Evolutionary conservation across 805 yeast genomes (phyloP).

Genomic region (Kuraishia capsulata): DNA sequence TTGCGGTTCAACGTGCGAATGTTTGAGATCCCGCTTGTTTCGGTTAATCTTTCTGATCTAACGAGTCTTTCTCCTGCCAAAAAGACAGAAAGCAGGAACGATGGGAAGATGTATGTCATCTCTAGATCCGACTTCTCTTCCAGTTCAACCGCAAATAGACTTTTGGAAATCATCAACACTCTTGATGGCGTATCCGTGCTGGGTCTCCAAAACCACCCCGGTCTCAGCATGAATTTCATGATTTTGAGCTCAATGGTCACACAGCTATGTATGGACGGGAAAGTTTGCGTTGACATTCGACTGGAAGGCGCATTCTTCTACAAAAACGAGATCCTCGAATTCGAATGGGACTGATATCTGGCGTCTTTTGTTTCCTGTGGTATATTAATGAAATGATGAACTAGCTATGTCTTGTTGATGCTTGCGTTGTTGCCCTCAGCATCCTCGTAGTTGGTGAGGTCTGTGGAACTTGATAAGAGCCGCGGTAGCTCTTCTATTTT

Average conservation of each 20-base stretch:
- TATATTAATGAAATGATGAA: too few species aligned
- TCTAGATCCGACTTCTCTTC: constrained; percentile 15
- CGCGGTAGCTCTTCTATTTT: constrained; percentile 69
- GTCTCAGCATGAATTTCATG: constrained; percentile 18
- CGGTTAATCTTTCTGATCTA: constrained; percentile 8
- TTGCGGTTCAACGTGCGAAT: constrained; percentile 24
- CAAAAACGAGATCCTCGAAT: constrained; percentile 15
- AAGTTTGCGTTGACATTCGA: constrained; percentile 17
- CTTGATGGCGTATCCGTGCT: constrained; percentile 17
- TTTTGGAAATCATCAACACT: constrained; percentile 9
- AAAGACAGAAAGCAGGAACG: neutral
- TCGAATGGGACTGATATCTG: constrained; percentile 11
- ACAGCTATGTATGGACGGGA: constrained; percentile 13
- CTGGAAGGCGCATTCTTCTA: constrained; percentile 20
- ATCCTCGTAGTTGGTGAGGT: neutral
- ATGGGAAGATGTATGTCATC: constrained; percentile 13
- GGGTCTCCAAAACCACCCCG: constrained; percentile 15
- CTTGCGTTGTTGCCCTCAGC: neutral
- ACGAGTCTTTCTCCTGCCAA: neutral
- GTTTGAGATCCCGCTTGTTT: constrained; percentile 39
- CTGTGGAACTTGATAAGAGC: constrained; percentile 18
- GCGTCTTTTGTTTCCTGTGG: too few species aligned
- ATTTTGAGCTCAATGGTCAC: constrained; percentile 19
- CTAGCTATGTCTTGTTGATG: neutral
- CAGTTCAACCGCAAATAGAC: constrained; percentile 13